Conservation (phyloP, 2,329 filamentous ascomycete species). For the Thelonectria blattea region DNA sequence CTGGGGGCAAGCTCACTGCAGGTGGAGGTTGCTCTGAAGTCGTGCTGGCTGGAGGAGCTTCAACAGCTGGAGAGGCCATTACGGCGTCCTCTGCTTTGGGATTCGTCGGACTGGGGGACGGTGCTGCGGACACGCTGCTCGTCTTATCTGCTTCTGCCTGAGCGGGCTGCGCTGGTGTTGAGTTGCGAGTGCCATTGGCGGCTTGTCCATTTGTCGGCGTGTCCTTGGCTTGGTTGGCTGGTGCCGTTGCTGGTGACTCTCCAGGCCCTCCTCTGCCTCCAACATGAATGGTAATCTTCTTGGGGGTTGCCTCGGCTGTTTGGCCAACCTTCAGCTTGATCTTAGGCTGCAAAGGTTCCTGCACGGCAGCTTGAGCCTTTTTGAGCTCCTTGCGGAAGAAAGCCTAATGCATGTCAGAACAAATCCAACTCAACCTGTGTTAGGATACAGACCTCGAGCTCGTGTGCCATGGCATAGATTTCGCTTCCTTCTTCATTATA, state of each 20-base stretch:
- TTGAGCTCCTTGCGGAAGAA: constrained; percentile 72
- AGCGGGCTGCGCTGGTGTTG: constrained; percentile 28
- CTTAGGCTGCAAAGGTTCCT: constrained; percentile 75
- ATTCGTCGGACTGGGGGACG: constrained; percentile 52
- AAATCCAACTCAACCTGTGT: background rate
- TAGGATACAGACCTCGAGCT: constrained; percentile 71
- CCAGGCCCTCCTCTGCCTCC: constrained; percentile 63
- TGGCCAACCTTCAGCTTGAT: constrained; percentile 78
- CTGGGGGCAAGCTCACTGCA: constrained; percentile 21
- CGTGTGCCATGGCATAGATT: constrained; percentile 76
- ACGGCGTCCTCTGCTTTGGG: constrained; percentile 46
- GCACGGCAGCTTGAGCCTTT: constrained; percentile 74
- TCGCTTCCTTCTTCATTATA: constrained; percentile 94
- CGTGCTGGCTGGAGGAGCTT: constrained; percentile 26
- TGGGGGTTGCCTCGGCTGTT: constrained; percentile 52
- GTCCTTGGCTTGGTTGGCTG: constrained; percentile 38
- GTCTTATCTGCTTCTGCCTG: constrained; percentile 45
- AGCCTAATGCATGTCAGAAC: constrained; percentile 55
- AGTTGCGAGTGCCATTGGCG: constrained; percentile 31
- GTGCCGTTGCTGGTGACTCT: constrained; percentile 56
- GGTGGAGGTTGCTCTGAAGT: constrained; percentile 27
- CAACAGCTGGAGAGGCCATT: constrained; percentile 35
- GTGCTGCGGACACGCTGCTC: constrained; percentile 46
- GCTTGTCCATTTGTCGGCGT: constrained; percentile 28
- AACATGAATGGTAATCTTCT: constrained; percentile 76